phyloP scores from a whole-genome alignment of 176 grass and related monocot genomes.

The barley (Hordeum vulgare) region MorexV3_pseudomolecules_assembly NC_058522.1:536914473-536914972 shows the following conservation, averaged over 20 bases:
- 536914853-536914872: background rate
- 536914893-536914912: no score
- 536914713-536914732: background rate
- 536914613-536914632: background rate
- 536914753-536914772: no score
- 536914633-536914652: background rate
- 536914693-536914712: background rate
- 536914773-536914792: no score
- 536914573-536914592: background rate
- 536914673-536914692: background rate
- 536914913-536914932: background rate
- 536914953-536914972: background rate
- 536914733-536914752: constrained; percentile 4
- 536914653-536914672: background rate
- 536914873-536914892: background rate
- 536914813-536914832: background rate
- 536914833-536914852: background rate
- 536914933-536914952: background rate
- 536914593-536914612: background rate
- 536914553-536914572: background rate
- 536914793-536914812: constrained; percentile 11
- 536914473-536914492: background rate
- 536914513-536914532: constrained; percentile 1
- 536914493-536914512: background rate
- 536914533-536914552: background rate